Conservation (phyloP, 176 grass and related monocot genomes). For the Oryza nivara region DNA sequence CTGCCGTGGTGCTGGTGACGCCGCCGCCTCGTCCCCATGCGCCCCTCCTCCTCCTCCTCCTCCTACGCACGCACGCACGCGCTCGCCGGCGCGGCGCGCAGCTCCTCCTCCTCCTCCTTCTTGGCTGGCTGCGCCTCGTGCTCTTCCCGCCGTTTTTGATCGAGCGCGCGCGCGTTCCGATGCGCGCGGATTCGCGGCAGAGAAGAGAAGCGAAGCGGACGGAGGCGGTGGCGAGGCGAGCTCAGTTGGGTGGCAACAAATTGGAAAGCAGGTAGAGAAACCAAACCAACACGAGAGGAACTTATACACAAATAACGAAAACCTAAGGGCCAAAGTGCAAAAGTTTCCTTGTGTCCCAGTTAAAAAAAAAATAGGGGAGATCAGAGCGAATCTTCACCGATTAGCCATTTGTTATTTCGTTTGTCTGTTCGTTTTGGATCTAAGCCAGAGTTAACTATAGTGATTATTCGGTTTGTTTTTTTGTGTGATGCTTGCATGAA, state of each 20-base stretch:
- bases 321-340: not conserved
- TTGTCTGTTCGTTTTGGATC: slow-evolving; percentile 4
- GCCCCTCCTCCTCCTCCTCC: not conserved
- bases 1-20: slow-evolving; percentile 56
- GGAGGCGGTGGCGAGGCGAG: slow-evolving; percentile 3
- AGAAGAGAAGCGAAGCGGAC: not conserved
- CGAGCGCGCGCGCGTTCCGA: slow-evolving; percentile 1
- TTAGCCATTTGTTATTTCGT: slow-evolving; percentile 13
- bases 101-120: not conserved
- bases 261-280: slow-evolving; percentile 30
- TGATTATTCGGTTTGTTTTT: not conserved
- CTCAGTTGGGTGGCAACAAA: slow-evolving; percentile 44
- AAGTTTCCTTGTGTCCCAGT: not conserved
- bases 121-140: not conserved
- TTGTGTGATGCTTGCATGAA: not conserved
- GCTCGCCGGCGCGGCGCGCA: not conserved
- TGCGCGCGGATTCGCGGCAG: slow-evolving; percentile 7
- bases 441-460: not conserved
- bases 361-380: not conserved
- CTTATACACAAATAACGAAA: not conserved
- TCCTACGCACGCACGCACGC: not conserved
- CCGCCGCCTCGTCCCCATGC: slow-evolving; percentile 67
- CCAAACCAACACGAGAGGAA: not conserved
- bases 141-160: not conserved
- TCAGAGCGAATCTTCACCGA: slow-evolving; percentile 27